A percentile compares a stretch with the other conserved stretches of the same genome.
phyloP scores from a whole-genome alignment of 225 moss, liverwort and hornwort species.

The Marchantia paleacea region DNA sequence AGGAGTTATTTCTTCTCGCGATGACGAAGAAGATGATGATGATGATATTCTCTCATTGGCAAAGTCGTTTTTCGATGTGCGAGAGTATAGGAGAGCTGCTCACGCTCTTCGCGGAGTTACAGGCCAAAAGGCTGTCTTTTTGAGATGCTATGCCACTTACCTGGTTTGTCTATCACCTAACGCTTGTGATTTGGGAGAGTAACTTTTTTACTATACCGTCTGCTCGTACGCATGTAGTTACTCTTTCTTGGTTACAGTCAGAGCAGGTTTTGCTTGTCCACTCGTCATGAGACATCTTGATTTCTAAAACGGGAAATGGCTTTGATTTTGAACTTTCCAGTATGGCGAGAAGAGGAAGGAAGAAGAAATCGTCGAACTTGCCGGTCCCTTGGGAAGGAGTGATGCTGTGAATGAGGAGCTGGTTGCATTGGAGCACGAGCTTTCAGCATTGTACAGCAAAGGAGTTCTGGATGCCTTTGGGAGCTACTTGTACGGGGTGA shows the following conservation, averaged over 20 bases:
- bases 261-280: not conserved
- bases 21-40: slow-evolving; percentile 66
- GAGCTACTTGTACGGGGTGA: slow-evolving; percentile 84
- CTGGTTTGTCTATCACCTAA: slow-evolving; percentile 51
- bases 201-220: not conserved
- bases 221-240: not conserved
- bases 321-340: slow-evolving; percentile 43
- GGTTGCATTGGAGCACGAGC: slow-evolving; percentile 73
- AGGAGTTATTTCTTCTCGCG: slow-evolving; percentile 33
- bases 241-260: not conserved
- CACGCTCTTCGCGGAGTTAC: slow-evolving; percentile 67
- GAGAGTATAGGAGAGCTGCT: slow-evolving; percentile 84
- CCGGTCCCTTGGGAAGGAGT: slow-evolving; percentile 86
- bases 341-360: slow-evolving; percentile 98
- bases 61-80: slow-evolving; percentile 78
- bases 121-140: slow-evolving; percentile 68
- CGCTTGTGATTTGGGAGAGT: not conserved
- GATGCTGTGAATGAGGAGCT: slow-evolving; percentile 96
- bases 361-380: slow-evolving; percentile 85
- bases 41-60: slow-evolving; percentile 75
- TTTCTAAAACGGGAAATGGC: no score
- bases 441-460: slow-evolving; percentile 56
- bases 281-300: not conserved
- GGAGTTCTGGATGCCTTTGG: slow-evolving; percentile 87
- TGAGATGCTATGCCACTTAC: slow-evolving; percentile 93